Evolutionary conservation across 208 protist genomes (phyloP), one percentile per base, ranked within the genome.

Genomic region (Angomonas ambiguus): DNA sequence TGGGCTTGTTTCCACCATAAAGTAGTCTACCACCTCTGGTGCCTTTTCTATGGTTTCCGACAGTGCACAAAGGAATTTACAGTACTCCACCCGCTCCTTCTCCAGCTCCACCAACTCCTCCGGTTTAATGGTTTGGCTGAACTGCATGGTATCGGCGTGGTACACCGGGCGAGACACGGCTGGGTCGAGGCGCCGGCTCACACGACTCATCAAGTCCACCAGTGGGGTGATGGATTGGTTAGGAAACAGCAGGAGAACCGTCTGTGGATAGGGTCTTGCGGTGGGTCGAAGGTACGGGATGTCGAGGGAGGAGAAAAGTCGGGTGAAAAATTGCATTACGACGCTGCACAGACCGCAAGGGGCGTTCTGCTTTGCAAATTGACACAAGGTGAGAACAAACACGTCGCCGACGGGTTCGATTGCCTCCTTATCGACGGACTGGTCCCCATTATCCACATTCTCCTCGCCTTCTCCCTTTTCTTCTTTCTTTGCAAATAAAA

Each of bases 331-430:
- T 24, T 57, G 53, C 10, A 94, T 72, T 16, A 94, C 79, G 51
- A 89, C 72, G 27, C 45, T 48, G 13, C 84, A 75, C 20, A 76
- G 51, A 0, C 84, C 84, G 5, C 70, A 65, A 31, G 88, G 83
- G 49, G 84, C 61, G 71, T 94, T 75, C 25, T 83, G 80, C 72
- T 88, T 91, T 6, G 83, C 85, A 69, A 83, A 88, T 69, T 85
- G 77, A 67, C 88, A 94, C 33, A 94, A 69, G 1, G 72, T 72
- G 22, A 88, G 63, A 20, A 94, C 56, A 51, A 94, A 90, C 8
- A 79, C 62, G 41, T 72, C 51, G 45, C 84, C 84, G 57, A 91
- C 84, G 2, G 85, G 31, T 33, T 59, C 53, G 28, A 59, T 25
- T 13, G 53, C 16, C 53, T 33, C 53, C 31, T 3, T 5, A 55